phyloP scores from a whole-genome alignment of 331 rosid species.

The Stylosanthes scabra region DNA sequence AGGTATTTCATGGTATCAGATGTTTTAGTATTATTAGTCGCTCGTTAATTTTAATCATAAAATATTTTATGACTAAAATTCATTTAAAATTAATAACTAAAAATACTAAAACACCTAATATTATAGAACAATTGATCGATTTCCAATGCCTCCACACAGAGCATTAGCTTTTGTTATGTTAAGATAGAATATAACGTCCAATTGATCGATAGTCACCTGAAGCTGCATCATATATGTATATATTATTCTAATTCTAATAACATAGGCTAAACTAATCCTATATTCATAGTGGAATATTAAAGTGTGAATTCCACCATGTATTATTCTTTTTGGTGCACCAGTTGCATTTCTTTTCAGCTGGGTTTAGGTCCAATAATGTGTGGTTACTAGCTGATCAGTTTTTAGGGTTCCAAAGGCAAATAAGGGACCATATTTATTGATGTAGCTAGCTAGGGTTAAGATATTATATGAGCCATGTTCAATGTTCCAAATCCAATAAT shows the following conservation, averaged over 20 bases:
- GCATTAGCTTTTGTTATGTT: conserved; percentile 10
- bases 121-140: too few relatives aligned
- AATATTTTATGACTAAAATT: too few relatives aligned
- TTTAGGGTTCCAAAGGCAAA: conserved; percentile 22
- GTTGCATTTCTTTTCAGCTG: conserved; percentile 9
- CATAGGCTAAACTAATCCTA: background rate
- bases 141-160: too few relatives aligned
- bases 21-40: too few relatives aligned
- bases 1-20: too few relatives aligned
- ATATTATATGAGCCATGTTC: conserved; percentile 41
- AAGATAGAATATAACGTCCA: conserved; percentile 16
- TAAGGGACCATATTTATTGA: conserved; percentile 32
- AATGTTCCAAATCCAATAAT: conserved; percentile 34
- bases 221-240: conserved; percentile 25
- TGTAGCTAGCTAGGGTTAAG: conserved; percentile 27
- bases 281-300: background rate
- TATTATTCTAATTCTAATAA: conserved; percentile 17
- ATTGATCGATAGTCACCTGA: conserved; percentile 42
- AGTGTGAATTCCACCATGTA: conserved; percentile 4
- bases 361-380: conserved; percentile 37
- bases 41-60: too few relatives aligned
- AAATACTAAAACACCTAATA: too few relatives aligned
- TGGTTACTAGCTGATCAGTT: background rate
- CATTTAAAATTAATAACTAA: too few relatives aligned
- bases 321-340: conserved; percentile 33